Conservation (phyloP, 2,329 filamentous ascomycete genomes). For the Trichoderma sp. region DNA sequence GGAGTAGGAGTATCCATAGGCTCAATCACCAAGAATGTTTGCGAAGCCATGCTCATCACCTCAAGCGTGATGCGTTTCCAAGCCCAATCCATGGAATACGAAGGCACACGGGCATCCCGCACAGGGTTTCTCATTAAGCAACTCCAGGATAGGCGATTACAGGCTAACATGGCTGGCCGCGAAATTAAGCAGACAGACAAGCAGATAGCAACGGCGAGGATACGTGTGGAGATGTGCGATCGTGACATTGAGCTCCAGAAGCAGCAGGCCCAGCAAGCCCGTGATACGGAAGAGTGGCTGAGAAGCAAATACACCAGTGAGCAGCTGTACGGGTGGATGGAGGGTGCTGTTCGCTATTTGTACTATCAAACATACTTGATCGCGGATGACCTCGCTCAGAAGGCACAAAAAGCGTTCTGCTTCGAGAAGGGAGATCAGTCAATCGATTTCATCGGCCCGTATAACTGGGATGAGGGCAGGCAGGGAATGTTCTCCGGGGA, state of each 20-base stretch:
- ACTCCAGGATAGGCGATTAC: constrained; percentile 16
- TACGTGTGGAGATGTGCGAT: constrained; percentile 11
- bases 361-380: too few species aligned
- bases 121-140: not conserved
- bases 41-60: not conserved
- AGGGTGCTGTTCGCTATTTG: constrained; percentile 9
- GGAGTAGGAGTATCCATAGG: not conserved
- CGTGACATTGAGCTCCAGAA: constrained; percentile 3
- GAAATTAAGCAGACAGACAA: constrained; percentile 20
- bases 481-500: constrained; percentile 16
- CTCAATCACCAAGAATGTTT: too few species aligned
- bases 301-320: constrained; percentile 7
- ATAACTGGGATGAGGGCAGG: not conserved
- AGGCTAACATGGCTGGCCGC: constrained; percentile 8
- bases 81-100: not conserved
- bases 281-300: not conserved
- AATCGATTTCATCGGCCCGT: too few species aligned
- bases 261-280: not conserved
- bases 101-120: too few species aligned
- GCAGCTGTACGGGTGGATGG: constrained; percentile 8
- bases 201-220: constrained; percentile 12
- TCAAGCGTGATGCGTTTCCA: not conserved
- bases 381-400: not conserved
- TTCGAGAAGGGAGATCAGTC: not conserved
- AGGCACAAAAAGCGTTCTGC: not conserved